Base-by-base conservation (phyloP, 768 basidiomycete genomes). In the Cystobasidium onofrii region DNA sequence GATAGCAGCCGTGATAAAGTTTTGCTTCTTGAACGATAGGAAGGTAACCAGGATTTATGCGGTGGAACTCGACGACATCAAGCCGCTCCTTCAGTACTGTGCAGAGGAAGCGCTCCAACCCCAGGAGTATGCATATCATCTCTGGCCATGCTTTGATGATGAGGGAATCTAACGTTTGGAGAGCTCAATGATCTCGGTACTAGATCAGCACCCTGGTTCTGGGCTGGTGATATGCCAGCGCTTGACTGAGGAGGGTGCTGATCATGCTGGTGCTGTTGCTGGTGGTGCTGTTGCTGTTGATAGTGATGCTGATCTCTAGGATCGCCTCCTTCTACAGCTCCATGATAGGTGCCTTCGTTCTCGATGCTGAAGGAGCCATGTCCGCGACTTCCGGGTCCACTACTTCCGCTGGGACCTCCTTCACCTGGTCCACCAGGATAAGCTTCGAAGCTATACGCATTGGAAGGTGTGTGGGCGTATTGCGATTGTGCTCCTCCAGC, bases 401-500 rank as follows among this genome's bases (percentile, higher is more conserved):
- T 34, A 20, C 29, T 27, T 15, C 57, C 57, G 23, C 25, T 29
- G 10, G 10, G 13, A 6, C 25, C 20, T 6, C 17, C 23, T 4
- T 29, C 13, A 39, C 33, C 44, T 12, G 27, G 9, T 50, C 23
- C 44, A 23, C 46, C 50, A 17, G 65, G 34, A 31, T 67, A 67
- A 23, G 65, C 31, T 4, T 67, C 44, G 65, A 67, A 50, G 29
- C 65, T 67, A 36, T 67, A 67, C 23, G 65, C 7, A 31, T 67
- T 43, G 10, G 65, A 67, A 31, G 41, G 63, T 6, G 65, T 46
- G 31, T 31, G 46, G 10, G 65, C 29, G 20, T 34, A 34, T 41
- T 64, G 63, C 9, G 12, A 2, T 20, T 10, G 44, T 18, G 20
- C 10, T 13, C 17, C 39, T 4, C 43, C 34, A 15, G 17, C 41